These are phyloP conservation scores for Salvia sclarea DNA, from an alignment of 305 asterid species.

Conservation along the genomic window DNA sequence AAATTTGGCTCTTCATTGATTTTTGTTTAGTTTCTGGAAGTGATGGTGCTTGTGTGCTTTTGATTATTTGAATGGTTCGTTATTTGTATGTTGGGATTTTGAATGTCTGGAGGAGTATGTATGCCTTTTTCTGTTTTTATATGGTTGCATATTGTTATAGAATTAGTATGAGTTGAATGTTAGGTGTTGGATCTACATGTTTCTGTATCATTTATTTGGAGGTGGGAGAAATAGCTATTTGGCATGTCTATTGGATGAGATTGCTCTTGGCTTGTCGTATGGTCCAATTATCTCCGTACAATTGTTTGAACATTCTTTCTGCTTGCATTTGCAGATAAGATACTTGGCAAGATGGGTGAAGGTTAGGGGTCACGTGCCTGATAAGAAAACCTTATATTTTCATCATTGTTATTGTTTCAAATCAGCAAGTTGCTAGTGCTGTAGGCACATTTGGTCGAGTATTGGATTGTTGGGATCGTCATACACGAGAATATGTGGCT, in stretches of 20 bases:
- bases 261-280: slow-evolving; percentile 9
- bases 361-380: slow-evolving; percentile 66
- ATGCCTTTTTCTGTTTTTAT: background rate
- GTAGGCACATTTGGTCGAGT: slow-evolving; percentile 76
- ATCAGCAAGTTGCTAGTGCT: slow-evolving; percentile 74
- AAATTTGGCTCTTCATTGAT: slow-evolving; percentile 9
- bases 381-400: slow-evolving; percentile 55
- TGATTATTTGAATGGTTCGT: slow-evolving; percentile 5
- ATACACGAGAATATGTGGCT: slow-evolving; percentile 55
- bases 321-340: slow-evolving; percentile 47
- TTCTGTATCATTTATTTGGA: background rate
- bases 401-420: slow-evolving; percentile 58
- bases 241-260: background rate
- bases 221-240: background rate
- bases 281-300: background rate
- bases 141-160: background rate
- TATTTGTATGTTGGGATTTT: slow-evolving; percentile 7
- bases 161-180: background rate
- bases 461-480: slow-evolving; percentile 75
- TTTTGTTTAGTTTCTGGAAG: background rate
- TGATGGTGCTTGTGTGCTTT: background rate
- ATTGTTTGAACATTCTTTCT: slow-evolving; percentile 20
- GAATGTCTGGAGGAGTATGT: slow-evolving; percentile 9
- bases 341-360: slow-evolving; percentile 69
- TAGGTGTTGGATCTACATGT: background rate